Conservation (phyloP, 495 filamentous ascomycete species). For the Eremomyces bilateralis region DNA sequence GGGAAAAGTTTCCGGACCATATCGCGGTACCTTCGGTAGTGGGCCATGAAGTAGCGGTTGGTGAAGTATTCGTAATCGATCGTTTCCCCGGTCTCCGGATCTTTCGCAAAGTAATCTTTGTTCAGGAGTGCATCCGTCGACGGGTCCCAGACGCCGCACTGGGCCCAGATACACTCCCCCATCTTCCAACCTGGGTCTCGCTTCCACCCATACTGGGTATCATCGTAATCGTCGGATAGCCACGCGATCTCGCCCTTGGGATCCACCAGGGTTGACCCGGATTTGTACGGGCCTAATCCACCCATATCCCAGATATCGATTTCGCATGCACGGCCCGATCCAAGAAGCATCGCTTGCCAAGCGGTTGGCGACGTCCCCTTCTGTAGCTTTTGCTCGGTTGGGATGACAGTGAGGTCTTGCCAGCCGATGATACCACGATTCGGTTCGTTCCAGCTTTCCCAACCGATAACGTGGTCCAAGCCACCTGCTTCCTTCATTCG, state of each 20-base stretch:
- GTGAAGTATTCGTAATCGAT: constrained; percentile 72
- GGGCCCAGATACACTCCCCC: constrained; percentile 88
- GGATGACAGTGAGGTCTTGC: constrained; percentile 62
- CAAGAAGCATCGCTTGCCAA: constrained; percentile 82
- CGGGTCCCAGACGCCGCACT: constrained; percentile 90
- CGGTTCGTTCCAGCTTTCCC: constrained; percentile 91
- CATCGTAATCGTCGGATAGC: constrained; percentile 62
- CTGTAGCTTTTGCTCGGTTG: constrained; percentile 72
- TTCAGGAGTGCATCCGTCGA: constrained; percentile 49
- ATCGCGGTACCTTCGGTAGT: constrained; percentile 56
- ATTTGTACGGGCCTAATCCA: constrained; percentile 74
- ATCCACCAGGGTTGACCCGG: constrained; percentile 62
- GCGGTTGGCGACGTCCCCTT: constrained; percentile 87
- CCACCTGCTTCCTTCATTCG: constrained; percentile 81
- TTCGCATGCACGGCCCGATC: constrained; percentile 75
- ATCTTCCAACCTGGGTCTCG: constrained; percentile 75
- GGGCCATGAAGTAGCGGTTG: constrained; percentile 69
- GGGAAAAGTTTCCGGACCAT: constrained; percentile 55
- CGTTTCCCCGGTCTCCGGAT: constrained; percentile 42
- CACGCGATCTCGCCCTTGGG: constrained; percentile 70
- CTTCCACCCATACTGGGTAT: constrained; percentile 74
- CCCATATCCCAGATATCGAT: constrained; percentile 86
- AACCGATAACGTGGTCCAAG: constrained; percentile 77
- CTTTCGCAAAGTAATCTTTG: constrained; percentile 74
- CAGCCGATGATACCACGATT: constrained; percentile 76